A percentile compares a stretch with the other conserved stretches of the same genome.
Evolutionary conservation across 768 basidiomycete genomes (phyloP).

Genomic region (Hirschioporus abietinus): DNA sequence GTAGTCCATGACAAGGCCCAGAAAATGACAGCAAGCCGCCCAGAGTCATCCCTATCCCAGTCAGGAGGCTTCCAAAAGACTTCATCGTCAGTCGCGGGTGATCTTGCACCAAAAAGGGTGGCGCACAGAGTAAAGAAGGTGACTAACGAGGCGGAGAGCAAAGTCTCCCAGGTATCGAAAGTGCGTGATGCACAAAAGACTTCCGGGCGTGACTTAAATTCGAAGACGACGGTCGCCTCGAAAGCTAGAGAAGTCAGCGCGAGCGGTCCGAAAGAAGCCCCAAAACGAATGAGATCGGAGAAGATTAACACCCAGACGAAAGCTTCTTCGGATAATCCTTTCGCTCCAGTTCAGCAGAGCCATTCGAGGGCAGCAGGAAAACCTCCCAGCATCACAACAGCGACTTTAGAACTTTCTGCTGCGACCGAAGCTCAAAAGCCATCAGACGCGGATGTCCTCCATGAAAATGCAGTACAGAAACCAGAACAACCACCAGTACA

Average conservation of each 20-base stretch:
- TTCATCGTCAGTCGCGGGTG: background rate
- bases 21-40: background rate
- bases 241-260: background rate
- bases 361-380: background rate
- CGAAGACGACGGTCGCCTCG: background rate
- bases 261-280: background rate
- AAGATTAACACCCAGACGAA: background rate
- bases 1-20: background rate
- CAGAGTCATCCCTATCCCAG: background rate
- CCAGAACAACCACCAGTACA: background rate
- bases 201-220: background rate
- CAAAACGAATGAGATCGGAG: background rate
- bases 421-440: background rate
- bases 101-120: background rate
- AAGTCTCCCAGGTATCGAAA: background rate
- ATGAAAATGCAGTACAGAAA: background rate
- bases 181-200: background rate
- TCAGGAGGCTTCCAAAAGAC: background rate
- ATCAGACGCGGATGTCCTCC: background rate
- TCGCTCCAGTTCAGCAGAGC: background rate
- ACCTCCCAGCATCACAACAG: background rate
- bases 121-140: background rate
- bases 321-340: background rate
- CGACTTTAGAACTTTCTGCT: background rate
- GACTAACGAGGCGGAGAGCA: background rate